phyloP scores from a whole-genome alignment of 139 green algal species.

The Chlorella sp. region DNA sequence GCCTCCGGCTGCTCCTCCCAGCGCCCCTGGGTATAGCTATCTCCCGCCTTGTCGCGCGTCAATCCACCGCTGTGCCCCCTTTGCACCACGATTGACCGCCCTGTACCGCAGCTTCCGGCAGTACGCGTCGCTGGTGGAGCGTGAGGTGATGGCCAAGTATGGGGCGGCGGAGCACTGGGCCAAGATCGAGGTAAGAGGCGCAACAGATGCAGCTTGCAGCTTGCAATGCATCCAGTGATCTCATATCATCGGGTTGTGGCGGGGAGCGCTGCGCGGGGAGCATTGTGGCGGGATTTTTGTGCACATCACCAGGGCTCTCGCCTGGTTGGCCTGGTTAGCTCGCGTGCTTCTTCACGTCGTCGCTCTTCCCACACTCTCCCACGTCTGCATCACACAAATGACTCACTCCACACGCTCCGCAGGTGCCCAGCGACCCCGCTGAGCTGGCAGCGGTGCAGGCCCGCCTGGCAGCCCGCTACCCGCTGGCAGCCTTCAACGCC shows the following conservation, averaged over 20 bases:
- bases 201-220: not conserved
- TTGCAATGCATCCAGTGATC: too few species aligned
- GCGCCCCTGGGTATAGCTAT: too few species aligned
- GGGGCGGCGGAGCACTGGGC: conserved; percentile 93
- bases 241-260: too few species aligned
- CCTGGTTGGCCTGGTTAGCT: too few species aligned
- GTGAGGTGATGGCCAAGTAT: conserved; percentile 80
- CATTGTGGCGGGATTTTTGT: too few species aligned
- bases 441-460: conserved; percentile 43
- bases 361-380: not conserved
- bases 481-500: conserved; percentile 62
- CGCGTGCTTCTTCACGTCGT: too few species aligned
- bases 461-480: conserved; percentile 60
- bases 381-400: not conserved
- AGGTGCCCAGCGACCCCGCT: conserved; percentile 1
- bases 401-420: not conserved
- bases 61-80: too few species aligned
- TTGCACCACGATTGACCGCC: not conserved
- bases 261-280: too few species aligned
- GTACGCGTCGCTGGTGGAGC: conserved; percentile 78
- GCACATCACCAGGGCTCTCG: too few species aligned
- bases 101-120: conserved; percentile 71
- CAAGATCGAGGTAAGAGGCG: conserved; percentile 87
- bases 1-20: too few species aligned
- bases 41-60: not conserved